A percentile compares a stretch with the other conserved stretches of the same genome.
These are phyloP conservation scores for Abelmoschus esculentus DNA, from an alignment of 345 rosid species.

Conservation along the genomic window DNA sequence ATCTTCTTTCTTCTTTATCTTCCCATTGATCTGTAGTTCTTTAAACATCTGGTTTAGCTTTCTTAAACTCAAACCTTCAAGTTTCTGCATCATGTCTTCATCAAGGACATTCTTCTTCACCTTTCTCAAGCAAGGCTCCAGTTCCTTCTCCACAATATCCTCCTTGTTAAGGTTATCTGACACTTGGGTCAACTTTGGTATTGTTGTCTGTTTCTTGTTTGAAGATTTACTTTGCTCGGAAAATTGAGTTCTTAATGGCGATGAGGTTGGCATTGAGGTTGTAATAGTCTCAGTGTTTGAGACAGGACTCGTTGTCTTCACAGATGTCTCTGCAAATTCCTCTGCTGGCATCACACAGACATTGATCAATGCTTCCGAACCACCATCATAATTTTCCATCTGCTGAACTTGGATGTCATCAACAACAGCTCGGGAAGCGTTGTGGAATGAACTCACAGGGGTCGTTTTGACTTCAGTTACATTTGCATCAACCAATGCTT, in stretches of 20 bases:
- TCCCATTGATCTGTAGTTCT: constrained; percentile 20
- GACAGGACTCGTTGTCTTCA: too few relatives aligned
- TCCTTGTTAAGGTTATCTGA: constrained; percentile 26
- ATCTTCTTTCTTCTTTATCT: constrained; percentile 13
- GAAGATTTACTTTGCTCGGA: constrained; percentile 17
- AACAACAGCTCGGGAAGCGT: not conserved
- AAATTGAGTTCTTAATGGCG: constrained; percentile 22
- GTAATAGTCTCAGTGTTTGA: too few relatives aligned
- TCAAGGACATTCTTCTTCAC: constrained; percentile 11
- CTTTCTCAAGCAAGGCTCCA: not conserved
- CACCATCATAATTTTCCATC: not conserved
- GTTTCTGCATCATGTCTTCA: not conserved
- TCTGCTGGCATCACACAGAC: constrained; percentile 10
- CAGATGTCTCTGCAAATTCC: constrained; percentile 8
- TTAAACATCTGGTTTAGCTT: constrained; percentile 29
- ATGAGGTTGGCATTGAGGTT: not conserved
- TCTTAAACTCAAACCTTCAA: constrained; percentile 35
- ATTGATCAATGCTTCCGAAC: constrained; percentile 11
- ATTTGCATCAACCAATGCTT: not conserved
- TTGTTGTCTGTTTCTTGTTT: constrained; percentile 24
- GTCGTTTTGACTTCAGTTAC: not conserved
- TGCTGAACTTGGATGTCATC: not conserved
- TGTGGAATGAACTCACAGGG: not conserved
- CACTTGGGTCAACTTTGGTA: not conserved
- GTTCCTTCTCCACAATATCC: constrained; percentile 11